Evolutionary conservation across 2,329 filamentous ascomycete species (phyloP).

Genomic region (Epichloe festucae): DNA sequence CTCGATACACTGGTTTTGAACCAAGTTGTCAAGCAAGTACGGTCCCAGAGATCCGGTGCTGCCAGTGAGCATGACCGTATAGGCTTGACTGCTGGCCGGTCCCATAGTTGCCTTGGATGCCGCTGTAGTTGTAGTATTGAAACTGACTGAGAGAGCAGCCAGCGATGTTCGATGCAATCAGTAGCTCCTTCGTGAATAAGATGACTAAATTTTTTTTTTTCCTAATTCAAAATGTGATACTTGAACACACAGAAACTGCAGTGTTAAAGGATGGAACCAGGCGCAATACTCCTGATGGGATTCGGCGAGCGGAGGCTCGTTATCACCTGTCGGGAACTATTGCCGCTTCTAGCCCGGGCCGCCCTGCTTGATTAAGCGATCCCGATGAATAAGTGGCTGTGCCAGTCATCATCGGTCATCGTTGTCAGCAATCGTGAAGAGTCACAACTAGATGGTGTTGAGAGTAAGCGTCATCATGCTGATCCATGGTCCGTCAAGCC

Average conservation of each 20-base stretch:
- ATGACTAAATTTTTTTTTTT: neutral
- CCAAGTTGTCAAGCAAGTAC: neutral
- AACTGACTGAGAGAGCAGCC: neutral
- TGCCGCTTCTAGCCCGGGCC: neutral
- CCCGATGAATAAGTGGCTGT: too few relatives aligned
- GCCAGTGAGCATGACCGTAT: constrained; percentile 29
- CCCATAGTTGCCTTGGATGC: neutral
- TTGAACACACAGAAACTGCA: neutral
- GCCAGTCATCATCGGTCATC: too few relatives aligned
- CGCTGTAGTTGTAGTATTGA: neutral
- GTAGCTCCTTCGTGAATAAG: neutral
- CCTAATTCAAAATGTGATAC: neutral
- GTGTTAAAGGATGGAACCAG: neutral
- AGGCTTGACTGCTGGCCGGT: constrained; percentile 15
- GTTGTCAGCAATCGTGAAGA: too few relatives aligned
- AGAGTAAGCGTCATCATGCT: too few relatives aligned
- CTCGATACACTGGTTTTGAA: neutral
- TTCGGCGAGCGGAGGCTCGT: neutral
- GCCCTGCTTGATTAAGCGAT: neutral
- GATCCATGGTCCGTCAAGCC: too few relatives aligned
- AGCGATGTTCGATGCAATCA: neutral
- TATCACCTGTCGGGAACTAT: neutral
- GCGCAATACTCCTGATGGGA: neutral
- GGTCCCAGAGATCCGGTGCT: constrained; percentile 18
- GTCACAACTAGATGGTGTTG: too few relatives aligned